Conservation (phyloP, 2,329 filamentous ascomycete genomes). For the Aspergillus versicolor region DNA sequence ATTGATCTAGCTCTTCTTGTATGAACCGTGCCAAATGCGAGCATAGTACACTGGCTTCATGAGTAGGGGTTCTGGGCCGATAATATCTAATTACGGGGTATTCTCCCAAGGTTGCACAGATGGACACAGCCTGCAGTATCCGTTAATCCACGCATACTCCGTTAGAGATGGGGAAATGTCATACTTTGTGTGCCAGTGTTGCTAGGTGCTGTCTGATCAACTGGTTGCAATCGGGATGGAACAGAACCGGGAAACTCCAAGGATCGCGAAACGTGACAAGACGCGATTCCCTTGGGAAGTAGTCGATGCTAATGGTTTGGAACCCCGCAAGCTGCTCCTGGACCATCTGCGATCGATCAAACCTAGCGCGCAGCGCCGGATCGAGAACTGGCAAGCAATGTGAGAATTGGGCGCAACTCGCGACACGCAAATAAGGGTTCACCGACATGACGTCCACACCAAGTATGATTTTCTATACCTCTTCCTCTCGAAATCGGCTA, state of each 20-base stretch:
- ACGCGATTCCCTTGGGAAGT: conserved; percentile 85
- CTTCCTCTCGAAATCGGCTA: conserved; percentile 84
- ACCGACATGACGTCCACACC: conserved; percentile 74
- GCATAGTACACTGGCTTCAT: conserved; percentile 86
- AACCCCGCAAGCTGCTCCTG: conserved; percentile 76
- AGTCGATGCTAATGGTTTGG: conserved; percentile 82
- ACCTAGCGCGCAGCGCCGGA: conserved; percentile 66
- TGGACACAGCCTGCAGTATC: conserved; percentile 66
- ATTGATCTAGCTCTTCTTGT: conserved; percentile 86
- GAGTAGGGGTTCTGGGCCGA: conserved; percentile 68
- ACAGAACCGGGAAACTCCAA: conserved; percentile 91
- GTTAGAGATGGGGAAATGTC: conserved; percentile 9
- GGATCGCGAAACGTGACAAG: conserved; percentile 90
- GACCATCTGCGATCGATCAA: conserved; percentile 69
- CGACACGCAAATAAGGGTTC: conserved; percentile 11
- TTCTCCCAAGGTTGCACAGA: conserved; percentile 91
- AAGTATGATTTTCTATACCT: conserved; percentile 78
- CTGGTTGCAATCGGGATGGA: conserved; percentile 84
- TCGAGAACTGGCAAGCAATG: conserved; percentile 58
- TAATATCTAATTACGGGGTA: conserved; percentile 94
- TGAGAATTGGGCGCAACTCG: conserved; percentile 18
- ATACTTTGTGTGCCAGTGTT: conserved; percentile 80
- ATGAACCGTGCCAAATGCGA: conserved; percentile 86
- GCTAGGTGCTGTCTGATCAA: conserved; percentile 82
- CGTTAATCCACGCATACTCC: conserved; percentile 17